Base-by-base conservation (phyloP, 345 rosid species). In the Ailanthus altissimus region DNA sequence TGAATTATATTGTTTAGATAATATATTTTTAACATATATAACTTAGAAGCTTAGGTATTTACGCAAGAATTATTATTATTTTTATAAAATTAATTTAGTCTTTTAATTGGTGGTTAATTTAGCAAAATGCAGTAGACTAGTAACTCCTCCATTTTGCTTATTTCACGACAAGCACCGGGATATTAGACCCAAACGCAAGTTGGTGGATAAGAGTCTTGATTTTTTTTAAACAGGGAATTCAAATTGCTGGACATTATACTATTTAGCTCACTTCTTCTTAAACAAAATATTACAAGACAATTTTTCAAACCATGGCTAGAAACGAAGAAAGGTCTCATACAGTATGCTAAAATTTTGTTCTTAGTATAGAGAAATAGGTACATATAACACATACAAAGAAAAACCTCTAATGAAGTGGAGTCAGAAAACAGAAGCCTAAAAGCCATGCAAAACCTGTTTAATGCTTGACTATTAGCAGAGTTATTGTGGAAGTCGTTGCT, bases 401-500 rank as follows among this genome's bases (percentile, higher is more conserved):
- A 59, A 20, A 14, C 40, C 43, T 26, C 16, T 28, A 54, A 4
- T 2, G 46, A n/a, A n/a, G 54, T 23, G 28, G 11, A 10, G 45
- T 25, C 21, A 14, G 42, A 63, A 62, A 63, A 42, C 53, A 65
- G 25, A 47, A 74, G 40, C 8, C 8, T 23, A 1, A 38, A 51
- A 25, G 25, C 49, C 69, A 74, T 2, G 2, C 28, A 45, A 74
- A 8, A n/a, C n/a, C 36, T 0, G 36, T 21, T 9, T 7, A 10
- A 32, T 11, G 12, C 45, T 5, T 47, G 62, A 62, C 16, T 38
- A 26, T 10, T 0, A 2, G 32, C 7, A 36, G 64, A 46, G 15
- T 2, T 53, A 45, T 63, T 36, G 65, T 60, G 68, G 78, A 73
- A 67, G 61, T 64, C 32, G 40, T 40, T 3, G 65, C 26, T 61